These are phyloP conservation scores for Lepiota subincarnata DNA, from an alignment of 768 basidiomycete species.

Conservation along the genomic window DNA sequence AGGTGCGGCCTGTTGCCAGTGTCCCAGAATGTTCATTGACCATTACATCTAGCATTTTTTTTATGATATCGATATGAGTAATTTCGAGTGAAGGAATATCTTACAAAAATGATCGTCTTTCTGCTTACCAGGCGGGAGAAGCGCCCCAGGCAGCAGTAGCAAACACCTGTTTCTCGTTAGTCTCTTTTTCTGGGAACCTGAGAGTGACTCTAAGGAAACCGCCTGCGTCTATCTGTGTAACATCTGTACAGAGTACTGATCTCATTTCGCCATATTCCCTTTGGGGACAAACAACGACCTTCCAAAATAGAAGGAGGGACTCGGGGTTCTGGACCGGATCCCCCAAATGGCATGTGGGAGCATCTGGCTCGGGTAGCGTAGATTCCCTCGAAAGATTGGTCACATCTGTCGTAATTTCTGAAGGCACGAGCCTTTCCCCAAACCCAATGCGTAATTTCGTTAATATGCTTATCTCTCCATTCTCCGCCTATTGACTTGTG, in stretches of 20 bases:
- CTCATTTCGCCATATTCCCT: not conserved
- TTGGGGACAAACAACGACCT: not conserved
- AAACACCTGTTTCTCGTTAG: not conserved
- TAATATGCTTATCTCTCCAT: constrained; percentile 9
- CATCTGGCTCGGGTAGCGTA: not conserved
- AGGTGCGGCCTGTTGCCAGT: constrained; percentile 41
- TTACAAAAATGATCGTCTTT: not conserved
- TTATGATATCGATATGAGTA: constrained; percentile 56
- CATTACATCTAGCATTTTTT: constrained; percentile 48
- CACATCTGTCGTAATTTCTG: constrained; percentile 2
- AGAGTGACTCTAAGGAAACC: not conserved
- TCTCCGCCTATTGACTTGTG: not conserved
- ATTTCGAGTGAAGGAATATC: constrained; percentile 41
- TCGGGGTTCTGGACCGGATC: constrained; percentile 3
- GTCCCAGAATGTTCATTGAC: constrained; percentile 1
- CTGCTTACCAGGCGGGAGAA: not conserved
- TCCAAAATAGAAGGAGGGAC: not conserved
- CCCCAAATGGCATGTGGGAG: not conserved
- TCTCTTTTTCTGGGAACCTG: too few relatives aligned
- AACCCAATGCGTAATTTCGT: not conserved
- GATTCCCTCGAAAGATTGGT: constrained; percentile 5
- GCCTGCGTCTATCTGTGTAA: not conserved
- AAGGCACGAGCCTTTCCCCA: constrained; percentile 2
- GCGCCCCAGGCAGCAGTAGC: not conserved
- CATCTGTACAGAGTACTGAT: not conserved